Evolutionary conservation across 306 rosid species (phyloP).

Genomic region (Fagus sylvatica): DNA sequence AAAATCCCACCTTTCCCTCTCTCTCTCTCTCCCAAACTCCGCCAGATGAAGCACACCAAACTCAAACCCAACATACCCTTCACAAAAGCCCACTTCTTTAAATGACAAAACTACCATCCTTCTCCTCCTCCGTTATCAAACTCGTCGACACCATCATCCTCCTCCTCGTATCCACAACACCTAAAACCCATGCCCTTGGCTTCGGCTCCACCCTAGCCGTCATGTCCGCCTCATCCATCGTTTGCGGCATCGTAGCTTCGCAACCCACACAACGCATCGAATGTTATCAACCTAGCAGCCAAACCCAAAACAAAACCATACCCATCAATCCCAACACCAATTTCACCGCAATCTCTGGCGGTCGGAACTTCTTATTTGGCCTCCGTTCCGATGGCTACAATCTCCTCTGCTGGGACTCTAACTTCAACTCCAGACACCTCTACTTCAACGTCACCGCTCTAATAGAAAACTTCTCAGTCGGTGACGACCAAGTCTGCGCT

Average conservation of each 20-base stretch:
- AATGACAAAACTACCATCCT: slow-evolving; percentile 60
- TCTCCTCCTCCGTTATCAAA: slow-evolving; percentile 22
- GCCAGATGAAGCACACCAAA: slow-evolving; percentile 59
- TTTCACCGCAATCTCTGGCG: slow-evolving; percentile 69
- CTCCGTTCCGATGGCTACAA: slow-evolving; percentile 55
- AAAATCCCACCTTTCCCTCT: background rate
- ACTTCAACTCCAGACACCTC: slow-evolving; percentile 40
- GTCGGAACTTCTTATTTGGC: slow-evolving; percentile 61
- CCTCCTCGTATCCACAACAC: slow-evolving; percentile 1
- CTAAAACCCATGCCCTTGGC: slow-evolving; percentile 54
- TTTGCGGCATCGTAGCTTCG: slow-evolving; percentile 68
- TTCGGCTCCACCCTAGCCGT: slow-evolving; percentile 75
- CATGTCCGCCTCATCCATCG: slow-evolving; percentile 48
- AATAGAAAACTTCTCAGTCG: slow-evolving; percentile 63
- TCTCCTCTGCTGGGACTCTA: slow-evolving; percentile 59
- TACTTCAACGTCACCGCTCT: slow-evolving; percentile 34
- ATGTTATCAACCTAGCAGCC: slow-evolving; percentile 52
- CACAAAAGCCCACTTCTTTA: slow-evolving; percentile 30
- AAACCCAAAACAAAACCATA: background rate
- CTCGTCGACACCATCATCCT: background rate
- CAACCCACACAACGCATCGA: slow-evolving; percentile 48
- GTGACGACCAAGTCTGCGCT: slow-evolving; percentile 68
- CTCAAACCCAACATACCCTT: slow-evolving; percentile 30
- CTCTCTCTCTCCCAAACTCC: slow-evolving; percentile 9
- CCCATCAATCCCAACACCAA: slow-evolving; percentile 47